phyloP scores from a whole-genome alignment of 2,329 filamentous ascomycete genomes.

The Hypoxylon sp. region DNA sequence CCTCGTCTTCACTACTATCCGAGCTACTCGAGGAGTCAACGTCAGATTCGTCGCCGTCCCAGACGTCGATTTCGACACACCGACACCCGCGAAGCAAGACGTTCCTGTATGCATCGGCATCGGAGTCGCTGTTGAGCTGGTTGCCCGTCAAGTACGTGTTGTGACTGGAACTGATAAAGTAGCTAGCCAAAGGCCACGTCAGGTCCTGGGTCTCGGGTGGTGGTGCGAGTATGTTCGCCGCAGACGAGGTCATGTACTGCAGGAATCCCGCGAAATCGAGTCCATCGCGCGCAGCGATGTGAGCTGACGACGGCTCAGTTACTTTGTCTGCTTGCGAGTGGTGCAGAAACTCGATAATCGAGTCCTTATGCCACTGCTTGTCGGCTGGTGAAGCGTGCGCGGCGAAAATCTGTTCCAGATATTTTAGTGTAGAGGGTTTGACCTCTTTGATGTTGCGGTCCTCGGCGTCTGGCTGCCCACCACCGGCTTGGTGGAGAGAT shows the following conservation, averaged over 20 bases:
- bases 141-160: constrained; percentile 94
- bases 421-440: constrained; percentile 58
- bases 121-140: constrained; percentile 88
- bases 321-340: constrained; percentile 62
- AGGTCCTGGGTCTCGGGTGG: constrained; percentile 64
- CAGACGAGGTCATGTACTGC: constrained; percentile 69
- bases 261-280: constrained; percentile 67
- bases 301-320: constrained; percentile 48
- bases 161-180: constrained; percentile 95
- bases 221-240: constrained; percentile 61
- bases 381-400: constrained; percentile 59
- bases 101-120: constrained; percentile 88
- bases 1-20: constrained; percentile 64
- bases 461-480: constrained; percentile 61
- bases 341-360: constrained; percentile 63
- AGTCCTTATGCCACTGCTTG: constrained; percentile 62
- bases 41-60: constrained; percentile 86
- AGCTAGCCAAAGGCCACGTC: constrained; percentile 86
- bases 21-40: constrained; percentile 76
- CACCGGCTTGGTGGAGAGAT: constrained; percentile 62
- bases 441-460: constrained; percentile 60
- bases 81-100: constrained; percentile 87
- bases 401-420: constrained; percentile 64
- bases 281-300: constrained; percentile 54
- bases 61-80: constrained; percentile 95